Base-by-base conservation (phyloP, 805 yeast species). In the Starmerella bombi region DNA sequence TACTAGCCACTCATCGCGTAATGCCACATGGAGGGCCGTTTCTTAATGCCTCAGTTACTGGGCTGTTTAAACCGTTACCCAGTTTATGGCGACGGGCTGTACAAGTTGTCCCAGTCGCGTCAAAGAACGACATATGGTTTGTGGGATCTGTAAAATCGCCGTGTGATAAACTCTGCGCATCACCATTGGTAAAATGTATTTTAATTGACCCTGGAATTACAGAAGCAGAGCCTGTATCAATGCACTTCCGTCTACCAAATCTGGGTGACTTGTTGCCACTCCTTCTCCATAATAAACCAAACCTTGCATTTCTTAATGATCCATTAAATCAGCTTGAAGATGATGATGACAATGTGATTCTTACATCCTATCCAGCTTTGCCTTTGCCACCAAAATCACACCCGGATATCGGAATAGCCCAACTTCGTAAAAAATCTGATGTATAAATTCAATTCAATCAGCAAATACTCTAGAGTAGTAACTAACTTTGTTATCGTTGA, bases 1-100 rank as follows among this genome's bases (percentile, higher is more conserved):
- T 49, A 6, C 43, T 56, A 20, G 38, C 45, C 17, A 21, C 4
- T 2, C 41, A 45, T 19, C 30, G 43, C 2, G 36, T 46, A 9
- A 15, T 16, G 29, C 54, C 54, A 3, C 34, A 23, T 19, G 17
- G 32, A 1, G 43, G 45, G 15, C 48, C 44, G 1, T 10, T 37
- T 23, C 8, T 40, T 30, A 9, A 36, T 22, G 43, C 52, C 42
- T 9, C 40, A 21, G 29, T 40, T 15, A 41, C 40, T 1, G 23
- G 38, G 5, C 10, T 42, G 31, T 52, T 52, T 45, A 55, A 55
- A 38, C 60, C 60, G 10, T 37, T 50, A 29, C 48, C 55, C n/a
- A 14, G 23, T 1, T 47, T 54, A 19, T 52, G 54, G 40, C 33
- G 32, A 14, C 34, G 47, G 15, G 59, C 59, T 0, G 34, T 46